These are phyloP conservation scores for Xylariaceae sp. DNA, from an alignment of 2,329 filamentous ascomycete genomes.

Conservation along the genomic window DNA sequence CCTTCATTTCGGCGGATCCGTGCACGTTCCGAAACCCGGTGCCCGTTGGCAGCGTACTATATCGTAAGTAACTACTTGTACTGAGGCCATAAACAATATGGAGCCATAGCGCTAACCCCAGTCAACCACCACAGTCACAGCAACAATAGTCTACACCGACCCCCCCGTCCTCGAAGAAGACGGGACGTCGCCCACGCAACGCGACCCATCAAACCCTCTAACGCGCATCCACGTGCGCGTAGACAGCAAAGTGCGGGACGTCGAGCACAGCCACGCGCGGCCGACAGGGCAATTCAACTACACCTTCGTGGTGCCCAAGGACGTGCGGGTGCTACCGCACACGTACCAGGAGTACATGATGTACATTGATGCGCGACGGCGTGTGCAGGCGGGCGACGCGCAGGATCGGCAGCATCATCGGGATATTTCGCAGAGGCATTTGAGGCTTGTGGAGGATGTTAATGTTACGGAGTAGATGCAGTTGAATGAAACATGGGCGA, in stretches of 20 bases:
- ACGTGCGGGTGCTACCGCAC: conserved; percentile 36
- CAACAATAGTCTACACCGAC: conserved; percentile 67
- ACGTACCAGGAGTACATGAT: conserved; percentile 41
- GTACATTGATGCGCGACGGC: conserved; percentile 40
- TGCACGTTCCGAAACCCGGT: conserved; percentile 71
- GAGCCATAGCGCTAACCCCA: not conserved
- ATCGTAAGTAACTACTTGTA: conserved; percentile 32
- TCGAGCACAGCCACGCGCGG: conserved; percentile 56
- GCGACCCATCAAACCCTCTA: conserved; percentile 26
- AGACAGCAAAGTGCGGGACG: conserved; percentile 65
- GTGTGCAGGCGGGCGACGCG: conserved; percentile 33
- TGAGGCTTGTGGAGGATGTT: not conserved
- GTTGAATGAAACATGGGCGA: no score
- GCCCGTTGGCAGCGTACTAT: conserved; percentile 68
- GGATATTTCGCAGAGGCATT: not conserved
- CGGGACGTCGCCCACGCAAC: conserved; percentile 41
- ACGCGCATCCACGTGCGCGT: conserved; percentile 63
- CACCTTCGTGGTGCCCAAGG: conserved; percentile 43
- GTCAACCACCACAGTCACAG: conserved; percentile 42
- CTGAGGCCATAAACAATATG: not conserved
- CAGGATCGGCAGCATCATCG: conserved; percentile 20
- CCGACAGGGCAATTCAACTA: conserved; percentile 73
- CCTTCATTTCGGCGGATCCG: conserved; percentile 67
- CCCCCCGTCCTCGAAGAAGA: conserved; percentile 43
- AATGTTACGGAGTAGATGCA: conserved; percentile 1